phyloP scores from a whole-genome alignment of 257 asterid genomes.

The Lycium barbarum region DNA sequence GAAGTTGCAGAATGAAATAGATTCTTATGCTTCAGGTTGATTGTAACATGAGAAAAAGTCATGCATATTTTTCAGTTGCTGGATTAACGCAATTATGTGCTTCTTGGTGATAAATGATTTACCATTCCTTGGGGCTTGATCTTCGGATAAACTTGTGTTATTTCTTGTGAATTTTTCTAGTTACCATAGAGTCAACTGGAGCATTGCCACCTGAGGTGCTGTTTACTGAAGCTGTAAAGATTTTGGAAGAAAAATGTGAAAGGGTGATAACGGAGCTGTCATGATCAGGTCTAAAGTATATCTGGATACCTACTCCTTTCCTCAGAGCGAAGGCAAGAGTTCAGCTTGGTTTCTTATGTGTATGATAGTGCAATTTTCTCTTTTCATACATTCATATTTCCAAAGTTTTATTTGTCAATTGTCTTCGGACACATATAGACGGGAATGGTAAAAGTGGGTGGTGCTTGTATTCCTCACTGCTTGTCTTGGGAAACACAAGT shows the following conservation, averaged over 20 bases:
- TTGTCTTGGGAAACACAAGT: not conserved
- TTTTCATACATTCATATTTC: not conserved
- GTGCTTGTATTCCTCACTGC: not conserved
- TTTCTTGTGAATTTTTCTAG: conserved; percentile 43
- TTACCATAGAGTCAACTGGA: conserved; percentile 90
- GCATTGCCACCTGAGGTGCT: conserved; percentile 85
- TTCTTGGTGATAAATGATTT: not conserved
- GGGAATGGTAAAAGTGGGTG: conserved; percentile 11
- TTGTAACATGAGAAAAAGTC: not conserved
- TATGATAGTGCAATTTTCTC: not conserved
- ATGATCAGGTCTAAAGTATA: conserved; percentile 34
- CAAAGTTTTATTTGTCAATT: not conserved
- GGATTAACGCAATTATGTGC: not conserved
- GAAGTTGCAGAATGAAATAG: not conserved
- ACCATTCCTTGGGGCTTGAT: not conserved
- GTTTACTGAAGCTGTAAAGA: conserved; percentile 90
- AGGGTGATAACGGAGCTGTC: conserved; percentile 78
- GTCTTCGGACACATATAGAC: not conserved
- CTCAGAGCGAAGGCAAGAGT: not conserved
- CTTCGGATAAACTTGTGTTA: not conserved
- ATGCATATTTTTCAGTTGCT: not conserved
- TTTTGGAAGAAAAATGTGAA: conserved; percentile 87
- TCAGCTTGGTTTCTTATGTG: conserved; percentile 13
- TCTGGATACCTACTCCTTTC: not conserved
- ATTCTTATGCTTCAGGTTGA: not conserved